Conservation (phyloP, 768 basidiomycete species). For the Boletus fagicola region DNA sequence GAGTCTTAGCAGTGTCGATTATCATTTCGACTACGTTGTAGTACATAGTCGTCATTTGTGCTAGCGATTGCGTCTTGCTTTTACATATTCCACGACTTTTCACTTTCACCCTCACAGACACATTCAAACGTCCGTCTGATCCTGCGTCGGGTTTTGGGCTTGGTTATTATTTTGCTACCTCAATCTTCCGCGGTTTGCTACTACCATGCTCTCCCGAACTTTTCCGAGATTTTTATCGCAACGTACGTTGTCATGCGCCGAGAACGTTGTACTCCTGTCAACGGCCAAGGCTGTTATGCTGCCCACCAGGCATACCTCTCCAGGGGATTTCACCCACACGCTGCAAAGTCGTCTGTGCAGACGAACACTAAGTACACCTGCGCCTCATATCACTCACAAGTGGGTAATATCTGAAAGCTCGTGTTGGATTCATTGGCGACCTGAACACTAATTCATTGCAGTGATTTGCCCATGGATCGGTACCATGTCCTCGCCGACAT, state of each 20-base stretch:
- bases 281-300: conserved; percentile 1
- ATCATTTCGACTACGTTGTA: background rate
- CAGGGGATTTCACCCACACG: background rate
- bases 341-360: conserved; percentile 12
- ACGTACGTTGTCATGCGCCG: conserved; percentile 4
- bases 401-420: conserved; percentile 22
- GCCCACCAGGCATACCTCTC: background rate
- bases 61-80: background rate
- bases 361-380: conserved; percentile 45
- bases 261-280: conserved; percentile 3
- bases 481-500: conserved; percentile 74
- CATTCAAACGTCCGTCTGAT: background rate
- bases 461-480: conserved; percentile 54
- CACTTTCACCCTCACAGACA: background rate
- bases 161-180: background rate
- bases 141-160: background rate
- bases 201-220: conserved; percentile 21
- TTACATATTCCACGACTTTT: background rate
- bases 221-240: conserved; percentile 16
- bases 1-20: background rate
- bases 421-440: background rate
- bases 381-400: conserved; percentile 59
- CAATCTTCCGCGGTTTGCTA: background rate
- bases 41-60: background rate
- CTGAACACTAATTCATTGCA: conserved; percentile 17